Conservation (phyloP, 1,284 basidiomycete species). For the Austroboletus niveus region DNA sequence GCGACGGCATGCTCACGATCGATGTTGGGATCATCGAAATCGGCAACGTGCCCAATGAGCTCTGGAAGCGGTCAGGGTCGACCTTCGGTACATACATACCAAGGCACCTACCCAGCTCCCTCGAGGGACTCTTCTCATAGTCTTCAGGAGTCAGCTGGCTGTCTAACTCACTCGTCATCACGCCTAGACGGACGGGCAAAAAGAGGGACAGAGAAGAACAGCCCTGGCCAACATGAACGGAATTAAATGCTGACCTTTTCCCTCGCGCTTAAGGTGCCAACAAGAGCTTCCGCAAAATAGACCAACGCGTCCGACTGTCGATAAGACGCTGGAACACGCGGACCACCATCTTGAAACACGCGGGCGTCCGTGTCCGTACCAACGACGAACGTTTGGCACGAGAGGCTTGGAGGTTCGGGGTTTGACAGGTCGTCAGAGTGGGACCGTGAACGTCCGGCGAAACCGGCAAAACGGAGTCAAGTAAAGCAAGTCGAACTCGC, state of each 20-base stretch:
- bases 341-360: conserved; percentile 3
- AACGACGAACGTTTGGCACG: not conserved
- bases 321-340: conserved; percentile 11
- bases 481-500: no score
- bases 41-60: conserved; percentile 2
- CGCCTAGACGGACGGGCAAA: not conserved
- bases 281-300: not conserved
- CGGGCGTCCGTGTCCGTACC: not conserved
- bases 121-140: conserved; percentile 10
- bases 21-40: conserved; percentile 68
- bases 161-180: conserved; percentile 14
- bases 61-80: conserved; percentile 7
- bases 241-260: no score
- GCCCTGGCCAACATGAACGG: no score
- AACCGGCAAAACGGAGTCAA: no score
- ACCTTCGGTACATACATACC: not conserved
- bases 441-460: no score
- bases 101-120: conserved; percentile 3
- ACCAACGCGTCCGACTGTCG: not conserved
- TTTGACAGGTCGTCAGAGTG: no score
- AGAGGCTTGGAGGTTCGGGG: not conserved
- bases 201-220: no score
- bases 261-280: not conserved
- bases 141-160: conserved; percentile 2
- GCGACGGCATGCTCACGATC: conserved; percentile 44